Evolutionary conservation across 768 basidiomycete genomes (phyloP), one percentile per base, ranked within the genome.

Genomic region (Mycena filopes): DNA sequence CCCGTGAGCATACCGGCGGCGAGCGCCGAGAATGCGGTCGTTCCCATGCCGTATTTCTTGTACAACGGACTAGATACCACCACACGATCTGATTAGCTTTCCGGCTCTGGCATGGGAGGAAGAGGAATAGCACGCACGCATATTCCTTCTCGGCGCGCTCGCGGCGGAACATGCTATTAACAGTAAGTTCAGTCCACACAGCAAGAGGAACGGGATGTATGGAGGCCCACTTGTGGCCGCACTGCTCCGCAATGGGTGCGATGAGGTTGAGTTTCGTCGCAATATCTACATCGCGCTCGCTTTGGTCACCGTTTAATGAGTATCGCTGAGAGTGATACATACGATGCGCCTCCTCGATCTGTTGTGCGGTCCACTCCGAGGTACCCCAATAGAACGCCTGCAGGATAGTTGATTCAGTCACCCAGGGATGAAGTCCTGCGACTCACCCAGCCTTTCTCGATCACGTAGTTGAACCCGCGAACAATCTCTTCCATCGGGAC

Each of bases 61-160:
- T 91, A 93, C 43, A 91, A 74, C 15, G 85, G 84, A 20, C 87
- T 87, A 43, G 3, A 42, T 43, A n/a, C n/a, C n/a, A n/a, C n/a
- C n/a, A n/a, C n/a, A n/a, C n/a, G n/a, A n/a, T n/a, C n/a, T n/a
- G n/a, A n/a, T n/a, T n/a, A n/a, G n/a, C n/a, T n/a, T n/a, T n/a
- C n/a, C n/a, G n/a, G n/a, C n/a, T n/a, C n/a, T n/a, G n/a, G n/a
- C n/a, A n/a, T n/a, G n/a, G n/a, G n/a, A n/a, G n/a, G n/a, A n/a
- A n/a, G n/a, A 10, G 29, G 16, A 43, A 5, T 10, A 21, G 7
- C 8, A 74, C 83, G 67, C 70, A 88, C 85, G 78, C 81, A 77
- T 91, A 94, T 81, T 94, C 92, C 71, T 86, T 86, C 79, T 95
- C 94, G n/a, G 92, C 88, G 18, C 89, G 84, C 67, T 94, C 90